Evolutionary conservation across 495 filamentous ascomycete species (phyloP).

Genomic region (Penicillium daleae): DNA sequence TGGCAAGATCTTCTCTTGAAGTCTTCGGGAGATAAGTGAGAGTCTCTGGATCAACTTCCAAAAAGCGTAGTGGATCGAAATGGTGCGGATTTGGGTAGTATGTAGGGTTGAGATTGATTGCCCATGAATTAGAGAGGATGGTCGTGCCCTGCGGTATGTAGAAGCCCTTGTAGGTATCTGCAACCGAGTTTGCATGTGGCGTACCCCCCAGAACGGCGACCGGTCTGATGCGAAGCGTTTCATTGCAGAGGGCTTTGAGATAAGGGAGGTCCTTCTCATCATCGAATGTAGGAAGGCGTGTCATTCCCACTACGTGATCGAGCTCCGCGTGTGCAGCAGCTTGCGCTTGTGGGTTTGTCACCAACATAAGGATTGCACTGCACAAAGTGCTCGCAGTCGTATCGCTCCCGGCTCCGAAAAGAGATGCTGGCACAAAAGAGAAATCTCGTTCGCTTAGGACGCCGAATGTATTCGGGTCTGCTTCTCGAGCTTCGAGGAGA

Average conservation of each 20-base stretch:
- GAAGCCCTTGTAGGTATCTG: slow-evolving; percentile 55
- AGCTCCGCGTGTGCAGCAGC: slow-evolving; percentile 53
- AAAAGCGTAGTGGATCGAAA: slow-evolving; percentile 50
- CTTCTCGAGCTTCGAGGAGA: slow-evolving; percentile 38
- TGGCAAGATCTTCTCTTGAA: slow-evolving; percentile 10
- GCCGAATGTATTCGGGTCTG: slow-evolving; percentile 38
- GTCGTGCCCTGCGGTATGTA: slow-evolving; percentile 50
- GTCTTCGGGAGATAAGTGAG: slow-evolving; percentile 15
- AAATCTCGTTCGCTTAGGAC: slow-evolving; percentile 42
- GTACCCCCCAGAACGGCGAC: slow-evolving; percentile 45
- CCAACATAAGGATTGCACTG: slow-evolving; percentile 62
- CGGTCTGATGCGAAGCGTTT: slow-evolving; percentile 41
- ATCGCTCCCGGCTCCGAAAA: slow-evolving; percentile 65
- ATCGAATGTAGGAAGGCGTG: slow-evolving; percentile 21
- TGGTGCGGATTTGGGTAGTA: slow-evolving; percentile 44
- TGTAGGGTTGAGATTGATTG: slow-evolving; percentile 45
- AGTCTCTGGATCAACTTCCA: slow-evolving; percentile 22
- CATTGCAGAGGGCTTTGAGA: slow-evolving; percentile 38
- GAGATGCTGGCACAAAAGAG: slow-evolving; percentile 49
- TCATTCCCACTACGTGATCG: slow-evolving; percentile 23
- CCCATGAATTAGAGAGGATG: slow-evolving; percentile 49
- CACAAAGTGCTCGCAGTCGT: slow-evolving; percentile 64
- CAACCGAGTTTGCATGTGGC: slow-evolving; percentile 56
- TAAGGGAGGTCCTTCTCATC: slow-evolving; percentile 35
- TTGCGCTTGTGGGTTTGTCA: slow-evolving; percentile 46